Percentiles rank a stretch among this genome's conserved stretches.
These are phyloP conservation scores for Mycosphaerelloides madeirae DNA, from an alignment of 2,329 filamentous ascomycete genomes.

Conservation along the genomic window DNA sequence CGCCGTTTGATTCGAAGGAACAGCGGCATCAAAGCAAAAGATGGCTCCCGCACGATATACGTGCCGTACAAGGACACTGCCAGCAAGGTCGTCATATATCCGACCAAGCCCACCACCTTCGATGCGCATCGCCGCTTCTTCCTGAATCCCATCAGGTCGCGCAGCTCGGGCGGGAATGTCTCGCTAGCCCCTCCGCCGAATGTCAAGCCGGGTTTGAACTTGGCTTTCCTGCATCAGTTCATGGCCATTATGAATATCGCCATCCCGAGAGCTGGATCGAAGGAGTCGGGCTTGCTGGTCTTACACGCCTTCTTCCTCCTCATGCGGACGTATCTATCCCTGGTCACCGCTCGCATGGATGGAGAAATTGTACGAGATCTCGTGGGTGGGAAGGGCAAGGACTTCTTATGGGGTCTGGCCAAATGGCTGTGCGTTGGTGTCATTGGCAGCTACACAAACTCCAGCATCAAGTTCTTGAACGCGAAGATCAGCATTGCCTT, in stretches of 20 bases:
- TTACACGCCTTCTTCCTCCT: slow-evolving; percentile 88
- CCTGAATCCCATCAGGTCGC: slow-evolving; percentile 70
- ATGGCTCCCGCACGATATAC: slow-evolving; percentile 90
- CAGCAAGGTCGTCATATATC: slow-evolving; percentile 83
- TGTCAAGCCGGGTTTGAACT: slow-evolving; percentile 88
- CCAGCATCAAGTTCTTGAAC: slow-evolving; percentile 98
- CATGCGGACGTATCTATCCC: slow-evolving; percentile 85
- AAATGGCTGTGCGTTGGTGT: slow-evolving; percentile 96
- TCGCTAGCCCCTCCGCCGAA: slow-evolving; percentile 65
- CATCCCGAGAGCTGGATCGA: slow-evolving; percentile 92
- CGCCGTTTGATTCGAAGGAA: slow-evolving; percentile 79
- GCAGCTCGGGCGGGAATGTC: slow-evolving; percentile 61
- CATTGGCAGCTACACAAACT: slow-evolving; percentile 93
- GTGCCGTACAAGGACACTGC: slow-evolving; percentile 86
- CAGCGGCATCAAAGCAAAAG: slow-evolving; percentile 87
- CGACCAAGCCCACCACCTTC: slow-evolving; percentile 88
- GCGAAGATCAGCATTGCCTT: slow-evolving; percentile 98
- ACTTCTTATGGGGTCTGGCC: slow-evolving; percentile 79
- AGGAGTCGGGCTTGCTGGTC: slow-evolving; percentile 84
- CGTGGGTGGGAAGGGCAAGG: slow-evolving; percentile 86
- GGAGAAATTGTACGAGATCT: slow-evolving; percentile 94
- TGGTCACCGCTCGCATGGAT: slow-evolving; percentile 87
- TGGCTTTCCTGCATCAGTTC: slow-evolving; percentile 96
- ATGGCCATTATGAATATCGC: slow-evolving; percentile 94
- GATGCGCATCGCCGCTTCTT: slow-evolving; percentile 93